These are phyloP conservation scores for Cyberlindnera maclurae DNA, from an alignment of 805 yeast genomes.

Conservation along the genomic window DNA sequence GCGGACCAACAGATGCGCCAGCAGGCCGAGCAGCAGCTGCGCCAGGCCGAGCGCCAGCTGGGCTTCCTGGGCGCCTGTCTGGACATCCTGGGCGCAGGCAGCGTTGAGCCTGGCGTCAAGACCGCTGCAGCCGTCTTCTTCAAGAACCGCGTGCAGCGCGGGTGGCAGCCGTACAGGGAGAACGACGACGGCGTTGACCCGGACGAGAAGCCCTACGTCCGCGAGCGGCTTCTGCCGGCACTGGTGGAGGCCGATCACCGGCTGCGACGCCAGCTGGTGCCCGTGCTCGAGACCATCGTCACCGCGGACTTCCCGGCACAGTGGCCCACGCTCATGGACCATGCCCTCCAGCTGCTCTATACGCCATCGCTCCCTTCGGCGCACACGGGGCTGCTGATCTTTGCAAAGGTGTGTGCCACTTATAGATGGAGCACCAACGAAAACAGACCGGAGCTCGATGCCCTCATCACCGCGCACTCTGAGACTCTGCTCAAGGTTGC, in stretches of 20 bases:
- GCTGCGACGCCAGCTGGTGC: slow-evolving; percentile 37
- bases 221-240: slow-evolving; percentile 60
- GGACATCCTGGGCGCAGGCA: slow-evolving; percentile 55
- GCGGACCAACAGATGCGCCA: slow-evolving; percentile 54
- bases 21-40: slow-evolving; percentile 64
- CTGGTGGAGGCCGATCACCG: slow-evolving; percentile 42
- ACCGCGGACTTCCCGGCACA: slow-evolving; percentile 39
- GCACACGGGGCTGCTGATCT: slow-evolving; percentile 62
- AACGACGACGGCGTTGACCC: slow-evolving; percentile 42
- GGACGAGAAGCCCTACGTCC: slow-evolving; percentile 70
- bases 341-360: slow-evolving; percentile 38
- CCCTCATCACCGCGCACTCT: slow-evolving; percentile 48
- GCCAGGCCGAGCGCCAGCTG: slow-evolving; percentile 46
- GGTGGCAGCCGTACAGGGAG: slow-evolving; percentile 43
- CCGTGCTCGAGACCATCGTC: slow-evolving; percentile 47
- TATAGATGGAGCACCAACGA: slow-evolving; percentile 66
- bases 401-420: slow-evolving; percentile 61
- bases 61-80: slow-evolving; percentile 83
- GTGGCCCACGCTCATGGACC: slow-evolving; percentile 50
- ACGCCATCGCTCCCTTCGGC: slow-evolving; percentile 36
- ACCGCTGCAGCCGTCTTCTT: slow-evolving; percentile 76
- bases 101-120: slow-evolving; percentile 45
- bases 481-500: slow-evolving; percentile 66
- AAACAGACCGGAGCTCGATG: slow-evolving; percentile 45
- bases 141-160: slow-evolving; percentile 62